Base-by-base conservation (phyloP, 805 yeast genomes). In the Torulaspora delbrueckii region DNA sequence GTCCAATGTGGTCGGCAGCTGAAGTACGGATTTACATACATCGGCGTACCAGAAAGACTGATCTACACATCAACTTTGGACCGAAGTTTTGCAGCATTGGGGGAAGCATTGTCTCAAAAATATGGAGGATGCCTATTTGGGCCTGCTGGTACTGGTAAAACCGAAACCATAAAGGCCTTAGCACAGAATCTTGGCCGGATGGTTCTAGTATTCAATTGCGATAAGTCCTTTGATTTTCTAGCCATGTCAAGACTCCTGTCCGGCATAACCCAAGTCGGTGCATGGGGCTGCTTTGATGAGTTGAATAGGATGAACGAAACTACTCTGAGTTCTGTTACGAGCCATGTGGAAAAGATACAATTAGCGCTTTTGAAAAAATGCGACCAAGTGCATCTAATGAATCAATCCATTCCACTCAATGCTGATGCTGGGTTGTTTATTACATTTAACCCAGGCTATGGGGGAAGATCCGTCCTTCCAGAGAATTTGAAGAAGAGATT, bases 61-160 rank as follows among this genome's bases (percentile, higher is more conserved):
- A 95, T 91, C 0, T 75, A 78, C 44, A 91, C 97, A 0, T 87
- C 91, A 1, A 69, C 87, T 14, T 72, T 86, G 6, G 78, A 78
- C 39, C 69, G 74, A 5, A 78, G 87, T 46, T 87, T 76, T 59
- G 60, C 82, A 7, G 69, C 89, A 0, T 77, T 90, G 80, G 71
- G 85, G 0, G 84, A 82, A 48, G 90, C 97, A 0, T 61, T 89
- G 13, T 75, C 78, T 27, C 87, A 82, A 54, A 76, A 75, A 28
- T 69, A 80, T 7, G 98, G 98, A n/a, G 95, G 96, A 0, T 84
- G 95, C 1, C 84, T 95, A 0, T 81, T 84, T 63, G 98, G 98
- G 0, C 97, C 98, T 1, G 96, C 98, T 2, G 98, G 98, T 34
- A 91, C 98, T 0, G 98, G 98, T 53, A 91, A 91, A 60, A 91